phyloP scores from a whole-genome alignment of 805 yeast species.

The Alloascoidea africana region DNA sequence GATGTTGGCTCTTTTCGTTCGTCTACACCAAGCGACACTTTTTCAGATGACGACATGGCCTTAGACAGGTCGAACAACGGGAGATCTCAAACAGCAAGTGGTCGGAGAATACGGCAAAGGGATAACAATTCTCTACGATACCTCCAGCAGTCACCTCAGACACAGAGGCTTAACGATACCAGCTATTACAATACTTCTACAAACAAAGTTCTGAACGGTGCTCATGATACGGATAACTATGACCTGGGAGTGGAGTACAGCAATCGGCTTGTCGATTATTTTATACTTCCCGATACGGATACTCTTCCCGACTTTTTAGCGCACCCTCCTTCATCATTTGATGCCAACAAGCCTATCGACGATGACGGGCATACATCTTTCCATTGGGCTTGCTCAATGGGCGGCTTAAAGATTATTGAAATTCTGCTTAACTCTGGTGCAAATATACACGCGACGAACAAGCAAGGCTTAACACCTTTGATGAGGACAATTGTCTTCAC shows the following conservation, averaged over 20 bases:
- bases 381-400: constrained; percentile 98
- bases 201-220: constrained; percentile 5
- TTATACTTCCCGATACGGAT: constrained; percentile 41
- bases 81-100: constrained; percentile 3
- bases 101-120: constrained; percentile 5
- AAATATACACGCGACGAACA: constrained; percentile 39
- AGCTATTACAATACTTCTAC: constrained; percentile 3
- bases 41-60: constrained; percentile 33
- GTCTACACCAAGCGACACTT: constrained; percentile 38
- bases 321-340: constrained; percentile 49
- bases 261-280: constrained; percentile 33
- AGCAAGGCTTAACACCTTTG: constrained; percentile 75
- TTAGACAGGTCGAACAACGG: constrained; percentile 4
- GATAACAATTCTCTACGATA: background rate
- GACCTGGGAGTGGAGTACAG: constrained; percentile 26
- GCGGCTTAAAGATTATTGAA: constrained; percentile 64
- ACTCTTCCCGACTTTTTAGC: constrained; percentile 49
- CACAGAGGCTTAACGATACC: constrained; percentile 4
- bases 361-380: constrained; percentile 90
- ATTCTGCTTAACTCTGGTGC: constrained; percentile 68
- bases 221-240: constrained; percentile 8
- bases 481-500: constrained; percentile 78
- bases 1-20: constrained; percentile 12
- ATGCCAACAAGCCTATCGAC: constrained; percentile 71
- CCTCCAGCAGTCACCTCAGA: constrained; percentile 3